These are phyloP conservation scores for Falciphora oryzae DNA, from an alignment of 2,329 filamentous ascomycete species.

Conservation along the genomic window DNA sequence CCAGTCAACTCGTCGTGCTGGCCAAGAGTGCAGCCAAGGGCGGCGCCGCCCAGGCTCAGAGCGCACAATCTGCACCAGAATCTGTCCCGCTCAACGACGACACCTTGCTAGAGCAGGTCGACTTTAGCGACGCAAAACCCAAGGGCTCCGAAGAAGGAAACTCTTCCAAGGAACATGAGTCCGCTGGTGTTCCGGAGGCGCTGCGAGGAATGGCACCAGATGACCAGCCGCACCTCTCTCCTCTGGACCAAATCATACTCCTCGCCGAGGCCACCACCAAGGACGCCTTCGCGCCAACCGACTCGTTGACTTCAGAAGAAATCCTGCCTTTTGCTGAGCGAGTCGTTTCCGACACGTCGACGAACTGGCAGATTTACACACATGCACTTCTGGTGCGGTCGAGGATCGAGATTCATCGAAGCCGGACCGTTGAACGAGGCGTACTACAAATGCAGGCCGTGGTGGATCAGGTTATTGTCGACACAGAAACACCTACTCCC, in stretches of 20 bases:
- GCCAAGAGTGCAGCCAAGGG: conserved; percentile 60
- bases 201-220: conserved; percentile 66
- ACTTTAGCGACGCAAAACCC: conserved; percentile 51
- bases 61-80: conserved; percentile 43
- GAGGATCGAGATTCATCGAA: conserved; percentile 80
- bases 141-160: conserved; percentile 3
- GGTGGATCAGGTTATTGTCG: conserved; percentile 89
- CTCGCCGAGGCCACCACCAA: conserved; percentile 83
- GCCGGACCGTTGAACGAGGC: conserved; percentile 81
- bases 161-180: conserved; percentile 14
- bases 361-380: conserved; percentile 97
- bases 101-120: conserved; percentile 81
- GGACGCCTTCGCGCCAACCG: conserved; percentile 76
- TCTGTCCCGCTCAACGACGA: conserved; percentile 83
- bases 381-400: conserved; percentile 87
- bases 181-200: conserved; percentile 47
- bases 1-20: conserved; percentile 85
- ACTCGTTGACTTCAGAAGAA: conserved; percentile 87
- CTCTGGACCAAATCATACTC: conserved; percentile 85
- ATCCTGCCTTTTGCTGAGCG: conserved; percentile 86
- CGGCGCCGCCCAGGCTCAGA: conserved; percentile 15
- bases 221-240: conserved; percentile 72
- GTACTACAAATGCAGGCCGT: conserved; percentile 91
- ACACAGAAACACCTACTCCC: conserved; percentile 49
- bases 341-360: conserved; percentile 80